Conservation (phyloP, 1,139 yeast species). For the Blastobotrys aristatus region DNA sequence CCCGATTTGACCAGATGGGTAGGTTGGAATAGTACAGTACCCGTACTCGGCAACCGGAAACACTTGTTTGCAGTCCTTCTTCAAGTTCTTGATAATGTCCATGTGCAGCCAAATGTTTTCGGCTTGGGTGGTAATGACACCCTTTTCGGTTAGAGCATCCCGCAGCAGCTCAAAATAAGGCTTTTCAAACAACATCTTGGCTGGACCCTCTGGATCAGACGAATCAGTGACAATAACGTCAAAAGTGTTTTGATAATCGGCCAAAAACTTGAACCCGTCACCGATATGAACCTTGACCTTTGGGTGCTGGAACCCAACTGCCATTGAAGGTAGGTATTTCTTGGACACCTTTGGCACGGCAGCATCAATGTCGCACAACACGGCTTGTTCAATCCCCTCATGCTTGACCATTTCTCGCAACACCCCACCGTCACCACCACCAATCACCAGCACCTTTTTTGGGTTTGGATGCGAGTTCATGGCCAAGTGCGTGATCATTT, state of each 20-base stretch:
- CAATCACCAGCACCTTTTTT: conserved; percentile 72
- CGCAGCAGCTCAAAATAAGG: conserved; percentile 70
- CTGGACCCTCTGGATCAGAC: conserved; percentile 98
- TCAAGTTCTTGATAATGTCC: conserved; percentile 54
- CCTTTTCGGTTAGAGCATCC: conserved; percentile 63
- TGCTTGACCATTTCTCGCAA: conserved; percentile 82
- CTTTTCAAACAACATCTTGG: conserved; percentile 83
- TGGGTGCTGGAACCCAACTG: conserved; percentile 64
- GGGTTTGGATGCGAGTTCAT: conserved; percentile 71
- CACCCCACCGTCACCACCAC: conserved; percentile 96
- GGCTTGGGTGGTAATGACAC: conserved; percentile 87
- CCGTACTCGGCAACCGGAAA: conserved; percentile 75
- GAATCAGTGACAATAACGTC: conserved; percentile 94
- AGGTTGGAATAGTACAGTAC: conserved; percentile 88
- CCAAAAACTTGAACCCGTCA: conserved; percentile 83
- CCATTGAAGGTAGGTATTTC: conserved; percentile 75
- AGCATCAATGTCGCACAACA: conserved; percentile 88
- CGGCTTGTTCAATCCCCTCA: conserved; percentile 56
- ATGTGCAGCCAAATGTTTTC: conserved; percentile 92
- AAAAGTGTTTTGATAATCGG: conserved; percentile 48
- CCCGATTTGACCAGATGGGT: conserved; percentile 95
- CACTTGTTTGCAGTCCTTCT: conserved; percentile 58
- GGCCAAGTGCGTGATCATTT: conserved; percentile 79
- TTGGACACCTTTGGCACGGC: conserved; percentile 73
- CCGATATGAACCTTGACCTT: conserved; percentile 69